Evolutionary conservation across 768 basidiomycete species (phyloP), one percentile per base, ranked within the genome.

Genomic region (Coprinopsis sp.): DNA sequence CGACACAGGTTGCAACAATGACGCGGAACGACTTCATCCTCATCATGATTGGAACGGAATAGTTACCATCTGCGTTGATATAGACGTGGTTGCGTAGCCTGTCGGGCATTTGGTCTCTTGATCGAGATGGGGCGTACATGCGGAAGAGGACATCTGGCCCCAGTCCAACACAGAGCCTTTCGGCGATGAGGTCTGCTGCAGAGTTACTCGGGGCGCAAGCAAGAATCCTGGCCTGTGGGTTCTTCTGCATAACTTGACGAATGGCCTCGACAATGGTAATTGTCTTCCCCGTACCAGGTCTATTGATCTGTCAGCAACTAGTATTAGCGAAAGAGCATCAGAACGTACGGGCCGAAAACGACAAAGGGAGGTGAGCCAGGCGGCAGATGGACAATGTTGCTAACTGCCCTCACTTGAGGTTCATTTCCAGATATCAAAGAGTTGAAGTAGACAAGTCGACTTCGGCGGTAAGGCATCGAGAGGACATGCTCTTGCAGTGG

Each of bases 261-360:
- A 83, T 82, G 0, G 78, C 71, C 58, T 84, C 82, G 1, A 82
- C 71, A 10, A 78, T 66, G 0, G 79, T 82, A 13, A 83, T 72
- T 0, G 82, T 85, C 61, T 84, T 85, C 2, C 83, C 83, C 0
- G 83, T 85, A 6, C 80, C 79, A 3, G 79, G 79, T 8, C 79
- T 80, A 40, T 3, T 19, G 12, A 10, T 40, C 38, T 22, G 12
- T 22, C 14, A 13, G n/a, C 6, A 10, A 31, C 8, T 8, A 31
- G 10, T 8, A 46, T 29, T 28, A 13, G 16, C 7, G 10, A 24
- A 11, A 12, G n/a, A 8, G 22, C 2, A 50, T 23, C 25, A 11
- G n/a, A 1, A 64, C 81, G 58, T 58, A 81, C 78, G 82, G 81
- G n/a, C 81, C 82, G 57, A 79, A 83, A 14, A 83, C 64, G 10